Evolutionary conservation across 2,329 filamentous ascomycete species (phyloP).

Genomic region (Trichophyton rubrum): DNA sequence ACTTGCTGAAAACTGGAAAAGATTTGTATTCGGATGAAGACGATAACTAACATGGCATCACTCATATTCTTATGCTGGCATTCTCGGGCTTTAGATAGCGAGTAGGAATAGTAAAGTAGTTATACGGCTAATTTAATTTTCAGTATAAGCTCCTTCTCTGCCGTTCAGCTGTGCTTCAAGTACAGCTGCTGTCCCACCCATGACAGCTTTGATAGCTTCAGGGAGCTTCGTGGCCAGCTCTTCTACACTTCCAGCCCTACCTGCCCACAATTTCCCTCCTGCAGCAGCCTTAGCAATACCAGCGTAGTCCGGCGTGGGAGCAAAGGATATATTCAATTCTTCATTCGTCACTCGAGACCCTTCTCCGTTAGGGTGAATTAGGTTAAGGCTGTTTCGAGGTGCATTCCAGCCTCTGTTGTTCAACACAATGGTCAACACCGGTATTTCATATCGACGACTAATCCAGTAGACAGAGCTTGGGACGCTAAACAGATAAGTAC

Average conservation of each 20-base stretch:
- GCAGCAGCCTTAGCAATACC: slow-evolving; percentile 56
- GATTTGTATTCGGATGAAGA: slow-evolving; percentile 57
- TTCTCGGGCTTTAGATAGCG: background rate
- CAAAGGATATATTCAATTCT: slow-evolving; percentile 55
- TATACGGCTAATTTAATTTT: slow-evolving; percentile 12
- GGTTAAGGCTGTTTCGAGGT: slow-evolving; percentile 46
- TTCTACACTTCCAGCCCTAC: slow-evolving; percentile 43
- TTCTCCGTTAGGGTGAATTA: slow-evolving; percentile 53
- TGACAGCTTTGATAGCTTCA: slow-evolving; percentile 47
- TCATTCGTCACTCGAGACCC: slow-evolving; percentile 50
- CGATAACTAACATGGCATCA: background rate
- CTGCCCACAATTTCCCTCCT: slow-evolving; percentile 51
- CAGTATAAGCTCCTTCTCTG: slow-evolving; percentile 42
- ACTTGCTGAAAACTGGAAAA: slow-evolving; percentile 62
- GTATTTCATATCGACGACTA: slow-evolving; percentile 51
- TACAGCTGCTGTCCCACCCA: slow-evolving; percentile 47
- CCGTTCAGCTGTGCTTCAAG: slow-evolving; percentile 49
- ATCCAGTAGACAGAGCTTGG: slow-evolving; percentile 59
- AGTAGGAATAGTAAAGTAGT: background rate
- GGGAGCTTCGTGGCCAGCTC: slow-evolving; percentile 44
- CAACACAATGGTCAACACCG: slow-evolving; percentile 52
- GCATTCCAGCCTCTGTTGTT: slow-evolving; percentile 65
- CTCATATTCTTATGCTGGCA: background rate
- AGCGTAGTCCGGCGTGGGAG: slow-evolving; percentile 53
- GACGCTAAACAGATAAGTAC: slow-evolving; percentile 54